A percentile compares a stretch with the other conserved stretches of the same genome.
Conservation (phyloP, 2,329 filamentous ascomycete genomes). For the Amylocarpus encephaloides region DNA sequence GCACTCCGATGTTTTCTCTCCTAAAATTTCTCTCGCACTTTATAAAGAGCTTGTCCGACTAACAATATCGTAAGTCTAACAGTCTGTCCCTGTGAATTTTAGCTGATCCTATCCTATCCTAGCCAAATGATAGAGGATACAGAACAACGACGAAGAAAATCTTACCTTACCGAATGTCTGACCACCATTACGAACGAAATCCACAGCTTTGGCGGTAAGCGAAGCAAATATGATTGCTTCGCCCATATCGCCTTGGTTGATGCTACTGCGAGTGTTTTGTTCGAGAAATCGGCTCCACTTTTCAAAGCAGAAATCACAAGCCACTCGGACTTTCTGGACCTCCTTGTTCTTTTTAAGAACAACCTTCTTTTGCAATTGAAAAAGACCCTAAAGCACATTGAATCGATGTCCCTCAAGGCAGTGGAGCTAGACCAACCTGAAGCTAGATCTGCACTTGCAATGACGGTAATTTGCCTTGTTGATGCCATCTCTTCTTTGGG, state of each 20-base stretch:
- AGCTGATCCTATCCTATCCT: conserved; percentile 10
- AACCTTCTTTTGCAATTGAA: conserved; percentile 20
- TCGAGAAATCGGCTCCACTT: conserved; percentile 13
- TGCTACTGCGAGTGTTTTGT: conserved; percentile 17
- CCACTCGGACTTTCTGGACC: conserved; percentile 13
- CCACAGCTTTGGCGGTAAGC: conserved; percentile 17
- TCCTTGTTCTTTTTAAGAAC: conserved; percentile 14
- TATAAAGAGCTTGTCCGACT: conserved; percentile 25
- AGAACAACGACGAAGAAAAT: conserved; percentile 24
- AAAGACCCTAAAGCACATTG: conserved; percentile 13
- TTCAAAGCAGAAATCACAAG: conserved; percentile 20
- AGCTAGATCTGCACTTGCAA: background rate
- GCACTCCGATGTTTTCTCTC: conserved; percentile 4
- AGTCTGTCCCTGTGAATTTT: background rate
- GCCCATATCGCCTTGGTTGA: conserved; percentile 20
- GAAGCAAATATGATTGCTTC: conserved; percentile 17
- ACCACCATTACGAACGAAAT: conserved; percentile 21
- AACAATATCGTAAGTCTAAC: conserved; percentile 21
- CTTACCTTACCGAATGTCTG: conserved; percentile 23
- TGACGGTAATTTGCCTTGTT: conserved; percentile 21
- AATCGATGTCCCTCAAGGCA: conserved; percentile 6
- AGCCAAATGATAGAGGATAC: conserved; percentile 25
- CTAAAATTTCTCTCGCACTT: conserved; percentile 13
- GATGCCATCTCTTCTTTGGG: conserved; percentile 20
- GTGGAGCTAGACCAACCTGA: background rate